Conservation (phyloP, 331 rosid species). For the Arachis monticola region DNA sequence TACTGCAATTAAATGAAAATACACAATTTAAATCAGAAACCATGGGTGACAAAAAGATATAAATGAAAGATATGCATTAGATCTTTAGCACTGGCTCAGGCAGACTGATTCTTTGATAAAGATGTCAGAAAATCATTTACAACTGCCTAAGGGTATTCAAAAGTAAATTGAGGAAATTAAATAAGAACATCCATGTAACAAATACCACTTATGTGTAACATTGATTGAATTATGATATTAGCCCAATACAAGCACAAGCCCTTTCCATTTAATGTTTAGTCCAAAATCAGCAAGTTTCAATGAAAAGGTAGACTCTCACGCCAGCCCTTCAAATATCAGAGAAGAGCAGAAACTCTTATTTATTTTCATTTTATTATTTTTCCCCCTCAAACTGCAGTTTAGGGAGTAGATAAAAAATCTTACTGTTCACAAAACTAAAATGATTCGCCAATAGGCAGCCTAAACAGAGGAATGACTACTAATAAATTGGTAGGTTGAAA, state of each 20-base stretch:
- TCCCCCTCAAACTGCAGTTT: background rate
- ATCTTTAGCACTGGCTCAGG: background rate
- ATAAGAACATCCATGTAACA: conserved; percentile 8
- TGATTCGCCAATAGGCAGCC: conserved; percentile 1
- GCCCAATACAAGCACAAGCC: background rate
- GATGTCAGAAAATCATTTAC: background rate
- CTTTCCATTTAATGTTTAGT: background rate
- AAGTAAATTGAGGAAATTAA: conserved; percentile 18
- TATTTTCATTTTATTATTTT: background rate
- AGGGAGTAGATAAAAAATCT: conserved; percentile 11
- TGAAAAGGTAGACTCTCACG: conserved; percentile 1
- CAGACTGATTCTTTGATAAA: background rate
- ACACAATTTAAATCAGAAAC: conserved; percentile 29
- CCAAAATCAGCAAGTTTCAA: conserved; percentile 2
- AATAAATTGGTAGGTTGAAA: background rate
- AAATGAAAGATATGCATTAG: conserved; percentile 2
- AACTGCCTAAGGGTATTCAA: conserved; percentile 22
- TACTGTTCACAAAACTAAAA: conserved; percentile 14
- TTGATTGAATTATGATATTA: conserved; percentile 5
- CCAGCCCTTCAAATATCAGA: background rate
- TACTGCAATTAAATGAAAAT: conserved; percentile 59
- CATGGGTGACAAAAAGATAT: conserved; percentile 6
- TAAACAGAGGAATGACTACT: background rate
- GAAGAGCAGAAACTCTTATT: background rate
- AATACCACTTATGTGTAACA: conserved; percentile 4